phyloP scores from a whole-genome alignment of 2,329 filamentous ascomycete genomes.

The Cryphonectria japonica region DNA sequence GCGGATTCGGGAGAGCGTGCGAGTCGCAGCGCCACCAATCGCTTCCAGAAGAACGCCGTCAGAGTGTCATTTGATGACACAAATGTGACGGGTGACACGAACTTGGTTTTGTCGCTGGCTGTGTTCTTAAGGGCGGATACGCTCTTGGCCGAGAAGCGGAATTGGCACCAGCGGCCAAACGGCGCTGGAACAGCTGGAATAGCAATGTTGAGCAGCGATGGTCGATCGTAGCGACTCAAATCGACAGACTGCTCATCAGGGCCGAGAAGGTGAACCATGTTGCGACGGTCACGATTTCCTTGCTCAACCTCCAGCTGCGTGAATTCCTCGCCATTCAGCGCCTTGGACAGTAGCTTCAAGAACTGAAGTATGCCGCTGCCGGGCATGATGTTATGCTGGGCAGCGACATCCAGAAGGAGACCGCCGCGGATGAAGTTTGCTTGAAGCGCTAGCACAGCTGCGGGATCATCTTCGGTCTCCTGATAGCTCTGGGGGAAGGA shows the following conservation, averaged over 20 bases:
- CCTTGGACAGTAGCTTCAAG: constrained; percentile 33
- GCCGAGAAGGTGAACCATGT: constrained; percentile 31
- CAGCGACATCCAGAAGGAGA: constrained; percentile 34
- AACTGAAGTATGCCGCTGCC: constrained; percentile 35
- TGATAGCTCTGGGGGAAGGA: constrained; percentile 37
- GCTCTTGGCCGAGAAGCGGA: constrained; percentile 1
- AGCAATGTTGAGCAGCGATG: constrained; percentile 4
- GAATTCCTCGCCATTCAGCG: constrained; percentile 21
- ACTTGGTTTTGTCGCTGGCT: not conserved
- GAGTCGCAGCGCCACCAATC: constrained; percentile 35
- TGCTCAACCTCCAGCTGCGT: constrained; percentile 30
- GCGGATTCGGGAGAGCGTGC: constrained; percentile 24
- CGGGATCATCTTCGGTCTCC: constrained; percentile 25
- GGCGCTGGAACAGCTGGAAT: not conserved
- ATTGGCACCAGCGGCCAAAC: not conserved
- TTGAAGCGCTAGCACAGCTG: constrained; percentile 33
- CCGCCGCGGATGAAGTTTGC: constrained; percentile 37
- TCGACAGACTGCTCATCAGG: not conserved
- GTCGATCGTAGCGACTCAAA: constrained; percentile 4
- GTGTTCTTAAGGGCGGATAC: not conserved
- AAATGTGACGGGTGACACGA: constrained; percentile 33
- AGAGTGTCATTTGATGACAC: constrained; percentile 39
- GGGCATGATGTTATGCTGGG: constrained; percentile 40
- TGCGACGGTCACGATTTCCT: constrained; percentile 32
- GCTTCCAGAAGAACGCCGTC: constrained; percentile 41